Base-by-base conservation (phyloP, 768 basidiomycete species). In the Naganishia randhawae region DNA sequence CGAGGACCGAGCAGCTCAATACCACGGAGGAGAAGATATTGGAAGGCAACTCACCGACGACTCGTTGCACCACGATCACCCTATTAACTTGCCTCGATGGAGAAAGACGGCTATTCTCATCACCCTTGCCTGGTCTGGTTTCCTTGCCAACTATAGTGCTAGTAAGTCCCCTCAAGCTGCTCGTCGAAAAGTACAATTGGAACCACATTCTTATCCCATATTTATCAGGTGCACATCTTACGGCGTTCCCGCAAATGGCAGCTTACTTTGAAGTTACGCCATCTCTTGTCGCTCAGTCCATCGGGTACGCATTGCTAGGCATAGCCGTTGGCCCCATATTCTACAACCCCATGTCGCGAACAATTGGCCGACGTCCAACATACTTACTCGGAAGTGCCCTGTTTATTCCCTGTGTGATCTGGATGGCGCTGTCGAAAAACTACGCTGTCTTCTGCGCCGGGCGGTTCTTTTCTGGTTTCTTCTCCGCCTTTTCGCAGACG, bases 271-370 rank as follows among this genome's bases (percentile, higher is more conserved):
- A 62, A 16, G 70, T 72, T 3, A 61, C 57, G 14, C 57, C 57
- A 3, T 61, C 57, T 1, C 37, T 61, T 11, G 68, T 72, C 63
- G 71, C 73, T 17, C 69, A 74, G 39, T 53, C 73, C 0, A 73
- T 73, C 37, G 69, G 72, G n/a, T 71, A 70, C 61, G 63, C 67
- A 31, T 61, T 75, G 11, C 69, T 75, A n/a, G 74, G 74, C 22
- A 50, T 75, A 31, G 74, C 72, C 7, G 70, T 75, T 29, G 74
- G 74, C 0, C 74, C 74, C 0, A 32, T 75, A 2, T 67, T 75
- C 57, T 75, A 71, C 69, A 73, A 73, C 42, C 74, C 65, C n/a
- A 27, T 66, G 27, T 55, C 52, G 1, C 22, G 45, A 25, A 66
- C 65, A 11, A 69, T 68, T 17, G 73, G 73, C 19, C 67, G 74